A percentile compares a stretch with the other conserved stretches of the same genome.
Conservation (phyloP, 2,329 filamentous ascomycete genomes). For the Talaromyces amestolkiae region DNA sequence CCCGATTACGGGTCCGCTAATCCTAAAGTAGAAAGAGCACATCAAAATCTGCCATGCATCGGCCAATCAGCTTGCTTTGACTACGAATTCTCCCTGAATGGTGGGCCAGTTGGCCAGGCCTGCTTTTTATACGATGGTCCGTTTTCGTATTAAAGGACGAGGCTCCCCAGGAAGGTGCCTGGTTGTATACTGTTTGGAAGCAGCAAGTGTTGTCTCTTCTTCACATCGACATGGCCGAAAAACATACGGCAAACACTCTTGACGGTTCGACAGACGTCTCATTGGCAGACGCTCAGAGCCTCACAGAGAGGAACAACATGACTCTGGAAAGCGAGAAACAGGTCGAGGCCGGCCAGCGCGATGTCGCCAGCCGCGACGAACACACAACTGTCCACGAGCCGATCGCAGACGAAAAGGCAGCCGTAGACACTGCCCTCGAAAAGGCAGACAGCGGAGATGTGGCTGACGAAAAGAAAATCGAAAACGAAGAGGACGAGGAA, state of each 20-base stretch:
- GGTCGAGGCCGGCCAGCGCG: background rate
- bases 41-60: background rate
- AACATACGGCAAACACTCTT: background rate
- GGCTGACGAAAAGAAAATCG: background rate
- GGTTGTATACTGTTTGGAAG: background rate
- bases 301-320: background rate
- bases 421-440: background rate
- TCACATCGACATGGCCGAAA: background rate
- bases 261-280: conserved; percentile 8
- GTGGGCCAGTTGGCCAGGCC: background rate
- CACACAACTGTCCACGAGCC: background rate
- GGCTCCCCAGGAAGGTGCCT: background rate
- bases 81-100: background rate
- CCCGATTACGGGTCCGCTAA: background rate
- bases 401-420: background rate
- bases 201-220: background rate
- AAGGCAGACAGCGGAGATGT: background rate
- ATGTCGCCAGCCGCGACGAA: background rate
- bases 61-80: background rate
- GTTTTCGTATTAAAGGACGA: background rate
- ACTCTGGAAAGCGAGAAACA: background rate
- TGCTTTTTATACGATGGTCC: background rate
- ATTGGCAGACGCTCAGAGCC: background rate
- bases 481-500: conserved; percentile 7
- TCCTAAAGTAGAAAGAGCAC: background rate